phyloP scores from a whole-genome alignment of 805 yeast genomes.

The Yarrowia deformans region DNA sequence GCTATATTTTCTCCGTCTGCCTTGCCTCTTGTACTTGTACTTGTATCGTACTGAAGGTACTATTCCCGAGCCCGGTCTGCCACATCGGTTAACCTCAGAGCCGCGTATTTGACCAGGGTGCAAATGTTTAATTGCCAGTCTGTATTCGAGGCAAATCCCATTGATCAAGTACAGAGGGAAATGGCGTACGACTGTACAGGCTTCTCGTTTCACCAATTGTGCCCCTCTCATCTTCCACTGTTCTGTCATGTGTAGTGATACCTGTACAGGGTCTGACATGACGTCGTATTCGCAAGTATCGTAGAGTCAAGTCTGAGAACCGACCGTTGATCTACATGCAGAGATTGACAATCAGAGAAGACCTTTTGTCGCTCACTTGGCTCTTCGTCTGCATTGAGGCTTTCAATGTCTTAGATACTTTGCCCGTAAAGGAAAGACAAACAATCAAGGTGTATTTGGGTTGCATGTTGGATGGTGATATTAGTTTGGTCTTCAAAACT shows the following conservation, averaged over 20 bases:
- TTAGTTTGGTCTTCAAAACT: neutral
- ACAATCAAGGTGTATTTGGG: neutral
- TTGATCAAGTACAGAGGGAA: neutral
- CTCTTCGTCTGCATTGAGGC: neutral
- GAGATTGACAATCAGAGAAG: slow-evolving; percentile 18
- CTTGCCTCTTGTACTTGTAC: neutral
- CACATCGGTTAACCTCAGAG: slow-evolving; percentile 24
- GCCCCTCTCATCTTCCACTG: no score
- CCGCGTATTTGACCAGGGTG: slow-evolving; percentile 22
- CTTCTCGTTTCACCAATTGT: neutral
- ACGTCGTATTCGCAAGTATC: slow-evolving; percentile 6
- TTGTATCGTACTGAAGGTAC: no score
- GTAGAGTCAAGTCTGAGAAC: neutral
- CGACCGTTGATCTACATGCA: slow-evolving; percentile 35
- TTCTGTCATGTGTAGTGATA: neutral
- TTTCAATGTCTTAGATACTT: slow-evolving; percentile 4
- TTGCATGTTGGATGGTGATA: neutral
- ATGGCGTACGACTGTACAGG: neutral
- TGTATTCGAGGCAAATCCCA: neutral
- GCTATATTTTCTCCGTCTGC: neutral
- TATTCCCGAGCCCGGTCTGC: neutral
- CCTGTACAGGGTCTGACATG: no score
- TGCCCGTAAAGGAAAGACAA: neutral
- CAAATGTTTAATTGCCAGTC: slow-evolving; percentile 8
- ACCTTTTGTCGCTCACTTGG: neutral